phyloP scores from a whole-genome alignment of 2,329 filamentous ascomycete species.

The Ceratocystis albifundus region DNA sequence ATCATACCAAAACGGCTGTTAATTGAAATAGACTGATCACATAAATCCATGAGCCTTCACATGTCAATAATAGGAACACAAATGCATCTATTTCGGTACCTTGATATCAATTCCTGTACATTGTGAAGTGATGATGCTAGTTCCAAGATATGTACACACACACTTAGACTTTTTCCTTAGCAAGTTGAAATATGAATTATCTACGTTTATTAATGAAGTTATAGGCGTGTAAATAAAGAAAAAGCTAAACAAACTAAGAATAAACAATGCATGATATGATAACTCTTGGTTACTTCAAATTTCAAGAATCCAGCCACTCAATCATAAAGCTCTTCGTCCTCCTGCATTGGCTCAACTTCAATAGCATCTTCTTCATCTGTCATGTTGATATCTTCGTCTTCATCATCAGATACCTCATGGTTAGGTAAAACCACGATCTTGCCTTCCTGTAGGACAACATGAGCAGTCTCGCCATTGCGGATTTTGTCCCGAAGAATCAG shows the following conservation, averaged over 20 bases:
- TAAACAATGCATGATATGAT: background rate
- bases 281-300: background rate
- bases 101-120: too few species aligned
- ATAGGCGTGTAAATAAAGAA: background rate
- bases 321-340: conserved; percentile 44
- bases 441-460: conserved; percentile 66
- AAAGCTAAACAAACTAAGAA: background rate
- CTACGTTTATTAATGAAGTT: too few species aligned
- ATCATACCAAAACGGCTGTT: too few species aligned
- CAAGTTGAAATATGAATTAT: too few species aligned
- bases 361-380: conserved; percentile 62
- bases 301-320: conserved; percentile 25
- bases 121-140: too few species aligned
- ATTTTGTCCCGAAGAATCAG: conserved; percentile 78
- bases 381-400: conserved; percentile 59
- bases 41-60: too few species aligned
- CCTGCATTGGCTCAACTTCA: conserved; percentile 52
- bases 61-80: too few species aligned
- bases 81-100: too few species aligned
- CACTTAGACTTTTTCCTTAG: too few species aligned
- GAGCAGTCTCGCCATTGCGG: conserved; percentile 71
- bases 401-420: conserved; percentile 53
- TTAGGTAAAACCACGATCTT: conserved; percentile 75
- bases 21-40: too few species aligned
- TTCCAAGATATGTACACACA: too few species aligned